Base-by-base conservation (phyloP, 495 filamentous ascomycete species). In the Elaphomyces granulatus region DNA sequence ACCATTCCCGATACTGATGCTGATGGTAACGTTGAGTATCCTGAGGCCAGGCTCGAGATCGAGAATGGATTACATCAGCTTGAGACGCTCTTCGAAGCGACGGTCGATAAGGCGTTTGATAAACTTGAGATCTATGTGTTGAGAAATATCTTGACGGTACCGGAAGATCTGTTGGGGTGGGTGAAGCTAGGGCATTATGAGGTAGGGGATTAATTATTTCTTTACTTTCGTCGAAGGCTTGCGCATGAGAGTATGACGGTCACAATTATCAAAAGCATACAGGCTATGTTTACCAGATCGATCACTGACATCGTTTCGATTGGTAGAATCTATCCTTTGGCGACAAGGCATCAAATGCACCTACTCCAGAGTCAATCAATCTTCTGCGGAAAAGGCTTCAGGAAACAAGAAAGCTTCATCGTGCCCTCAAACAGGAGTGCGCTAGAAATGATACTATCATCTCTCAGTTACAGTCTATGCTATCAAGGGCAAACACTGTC, bases 21-120 rank as follows among this genome's bases (percentile, higher is more conserved):
- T 8, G 66, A 75, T 40, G 69, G 73, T 16, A 68, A 68, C 35
- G 48, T 68, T 32, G 45, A 65, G 20, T 68, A 72, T 42, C 67
- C 71, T 2, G 72, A 77, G 41, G 76, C 80, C 30, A 76, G 74
- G 43, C 56, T 78, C 31, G 90, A 98, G 59, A 78, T 98, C 38
- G 85, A 92, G 51, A 77, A 83, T 53, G 90, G 90, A 17, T 70
- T 88, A 30, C 87, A 95, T 55, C 78, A 93, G 61, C 68, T 98
- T 15, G 92, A 98, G 56, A 95, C 87, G 2, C 68, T 98, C n/a
- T 74, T 96, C n/a, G 79, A 83, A 45, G 59, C 71, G 15, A 81
- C 79, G 30, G 74, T 86, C 9, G 83, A 88, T 44, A 78, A 72
- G 55, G 75, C 78, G 20, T 88, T 87, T 45, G 83, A 88, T 51